Evolutionary conservation across 164 flowering plant species (phyloP), one percentile per base, ranked within the genome.

Genomic region (Tinospora cordifolia): DNA sequence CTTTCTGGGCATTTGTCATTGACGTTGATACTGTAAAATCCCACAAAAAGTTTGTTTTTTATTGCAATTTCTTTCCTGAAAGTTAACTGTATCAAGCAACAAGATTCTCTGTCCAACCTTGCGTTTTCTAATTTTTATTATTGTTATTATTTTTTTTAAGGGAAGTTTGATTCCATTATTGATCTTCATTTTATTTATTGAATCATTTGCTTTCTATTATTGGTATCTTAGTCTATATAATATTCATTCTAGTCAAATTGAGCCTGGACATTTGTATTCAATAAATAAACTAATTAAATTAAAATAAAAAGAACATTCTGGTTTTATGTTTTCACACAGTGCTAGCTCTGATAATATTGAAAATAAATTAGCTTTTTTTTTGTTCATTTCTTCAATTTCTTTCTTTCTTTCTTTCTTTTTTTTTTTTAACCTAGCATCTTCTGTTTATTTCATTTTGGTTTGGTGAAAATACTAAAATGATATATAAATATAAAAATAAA

Each of bases 161-260:
- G 62, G 68, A 51, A 49, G 22, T 24, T 70, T 49, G 68, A n/a
- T n/a, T n/a, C n/a, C 74, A 71, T 71, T 71, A 65, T 71, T 71
- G 60, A 51, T 71, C n/a, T 5, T 54, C 24, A 8, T 14, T 71
- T 6, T 71, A 22, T 49, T 40, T 70, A 9, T 62, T 65, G 9
- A n/a, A n/a, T n/a, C n/a, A 38, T 69, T 51, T 49, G 58, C 51
- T 67, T 47, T n/a, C 47, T 17, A 19, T 38, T 26, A 27, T 51
- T 68, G 38, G 15, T 54, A 22, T 57, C 47, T 13, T 68, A 30
- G 8, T 63, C 17, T 39, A 67, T 46, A 39, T 27, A 24, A 54
- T 54, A 57, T 54, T 57, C 71, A 69, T 69, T 69, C 19, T 30
- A 69, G 71, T 69, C 47, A 69, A 69, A n/a, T 24, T 54, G n/a